Percentiles rank a stretch among this genome's conserved stretches.
These are phyloP conservation scores for Pelagophyceae sp. DNA, from an alignment of 352 stramenopile species.

Conservation along the genomic window DNA sequence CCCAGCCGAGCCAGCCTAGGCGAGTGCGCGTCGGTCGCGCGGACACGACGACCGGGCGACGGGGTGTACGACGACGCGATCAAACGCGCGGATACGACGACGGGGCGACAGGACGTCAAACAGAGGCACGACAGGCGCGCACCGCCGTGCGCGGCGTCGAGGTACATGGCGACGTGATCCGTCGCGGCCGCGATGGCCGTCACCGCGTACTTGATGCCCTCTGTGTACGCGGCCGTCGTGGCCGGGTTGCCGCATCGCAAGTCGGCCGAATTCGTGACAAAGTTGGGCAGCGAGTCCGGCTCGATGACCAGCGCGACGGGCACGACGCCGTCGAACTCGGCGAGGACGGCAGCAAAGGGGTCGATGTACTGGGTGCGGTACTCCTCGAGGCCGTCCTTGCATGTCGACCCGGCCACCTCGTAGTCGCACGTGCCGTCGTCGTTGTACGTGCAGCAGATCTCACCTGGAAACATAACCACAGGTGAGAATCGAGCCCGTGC, in stretches of 20 bases:
- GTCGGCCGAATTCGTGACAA: background rate
- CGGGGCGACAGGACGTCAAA: too few relatives aligned
- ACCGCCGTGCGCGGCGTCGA: too few relatives aligned
- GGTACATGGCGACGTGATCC: background rate
- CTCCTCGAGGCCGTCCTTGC: background rate
- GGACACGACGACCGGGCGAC: too few relatives aligned
- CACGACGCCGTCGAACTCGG: background rate
- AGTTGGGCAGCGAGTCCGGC: too few relatives aligned
- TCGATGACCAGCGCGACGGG: too few relatives aligned
- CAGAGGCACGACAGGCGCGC: too few relatives aligned
- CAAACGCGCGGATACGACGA: too few relatives aligned
- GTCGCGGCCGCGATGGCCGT: background rate
- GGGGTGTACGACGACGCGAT: too few relatives aligned
- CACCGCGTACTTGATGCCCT: background rate
- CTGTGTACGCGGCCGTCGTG: background rate
- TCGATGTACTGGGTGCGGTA: background rate
- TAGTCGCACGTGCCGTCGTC: background rate
- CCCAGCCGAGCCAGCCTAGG: background rate
- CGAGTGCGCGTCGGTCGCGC: too few relatives aligned
- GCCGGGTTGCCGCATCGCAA: background rate
- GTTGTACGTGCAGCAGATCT: background rate
- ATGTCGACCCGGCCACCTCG: background rate
- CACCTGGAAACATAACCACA: too few relatives aligned
- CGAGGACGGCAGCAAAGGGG: background rate
- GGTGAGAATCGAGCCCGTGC: too few relatives aligned